A percentile compares a stretch with the other conserved stretches of the same genome.
Conservation (phyloP, 2,329 filamentous ascomycete species). For the Xylaria sp. region DNA sequence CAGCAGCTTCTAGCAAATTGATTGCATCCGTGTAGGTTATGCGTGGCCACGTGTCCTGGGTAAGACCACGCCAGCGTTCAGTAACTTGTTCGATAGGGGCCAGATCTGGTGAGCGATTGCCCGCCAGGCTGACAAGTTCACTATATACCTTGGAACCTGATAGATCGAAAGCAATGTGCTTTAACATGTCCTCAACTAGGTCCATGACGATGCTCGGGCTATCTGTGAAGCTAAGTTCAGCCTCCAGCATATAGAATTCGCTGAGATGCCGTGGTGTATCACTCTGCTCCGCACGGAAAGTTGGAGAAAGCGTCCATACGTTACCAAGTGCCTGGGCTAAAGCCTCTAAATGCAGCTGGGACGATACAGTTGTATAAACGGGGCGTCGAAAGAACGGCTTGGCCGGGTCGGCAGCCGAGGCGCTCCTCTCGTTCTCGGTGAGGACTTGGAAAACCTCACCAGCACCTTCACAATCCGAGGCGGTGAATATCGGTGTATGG, state of each 20-base stretch:
- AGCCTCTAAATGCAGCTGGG: slow-evolving; percentile 93
- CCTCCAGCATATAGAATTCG: slow-evolving; percentile 99
- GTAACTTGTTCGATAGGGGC: slow-evolving; percentile 63
- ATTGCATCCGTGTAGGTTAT: slow-evolving; percentile 87
- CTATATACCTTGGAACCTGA: slow-evolving; percentile 54
- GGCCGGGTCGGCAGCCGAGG: slow-evolving; percentile 50
- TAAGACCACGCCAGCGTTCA: slow-evolving; percentile 77
- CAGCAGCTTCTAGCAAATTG: slow-evolving; percentile 69
- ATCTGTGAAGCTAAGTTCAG: slow-evolving; percentile 82
- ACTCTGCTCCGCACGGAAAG: slow-evolving; percentile 91
- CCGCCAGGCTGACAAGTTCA: slow-evolving; percentile 56
- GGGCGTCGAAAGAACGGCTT: slow-evolving; percentile 80
- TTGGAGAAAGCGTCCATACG: slow-evolving; percentile 94
- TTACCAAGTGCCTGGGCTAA: slow-evolving; percentile 87
- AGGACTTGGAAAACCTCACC: slow-evolving; percentile 88
- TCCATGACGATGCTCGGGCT: slow-evolving; percentile 77
- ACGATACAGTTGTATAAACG: slow-evolving; percentile 97
- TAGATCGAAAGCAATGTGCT: slow-evolving; percentile 57
- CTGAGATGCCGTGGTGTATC: slow-evolving; percentile 93
- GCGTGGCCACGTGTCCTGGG: slow-evolving; percentile 73
- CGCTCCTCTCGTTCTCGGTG: slow-evolving; percentile 50
- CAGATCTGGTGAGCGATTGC: slow-evolving; percentile 56
- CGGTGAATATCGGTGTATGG: slow-evolving; percentile 93
- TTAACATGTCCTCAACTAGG: slow-evolving; percentile 82
- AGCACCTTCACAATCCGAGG: slow-evolving; percentile 95